Conservation (phyloP, 2,329 filamentous ascomycete genomes). For the Pseudocercospora fijiensis region DNA sequence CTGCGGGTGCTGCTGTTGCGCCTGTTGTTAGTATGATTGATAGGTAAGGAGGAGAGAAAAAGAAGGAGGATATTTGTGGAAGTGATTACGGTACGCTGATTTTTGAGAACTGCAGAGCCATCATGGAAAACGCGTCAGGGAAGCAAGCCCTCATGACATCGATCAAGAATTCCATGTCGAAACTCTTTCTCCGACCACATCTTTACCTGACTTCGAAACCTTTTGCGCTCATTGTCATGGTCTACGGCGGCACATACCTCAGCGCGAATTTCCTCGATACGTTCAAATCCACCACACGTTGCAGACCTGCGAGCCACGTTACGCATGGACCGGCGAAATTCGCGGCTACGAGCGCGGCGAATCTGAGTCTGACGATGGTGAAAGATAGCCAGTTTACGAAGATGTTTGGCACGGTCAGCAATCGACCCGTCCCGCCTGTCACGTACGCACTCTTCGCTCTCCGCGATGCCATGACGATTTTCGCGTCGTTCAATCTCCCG, state of each 20-base stretch:
- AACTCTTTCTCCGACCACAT: constrained; percentile 61
- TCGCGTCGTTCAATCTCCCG: constrained; percentile 88
- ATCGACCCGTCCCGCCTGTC: constrained; percentile 60
- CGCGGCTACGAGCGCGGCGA: constrained; percentile 73
- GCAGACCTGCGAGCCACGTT: constrained; percentile 59
- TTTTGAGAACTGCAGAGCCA: constrained; percentile 55
- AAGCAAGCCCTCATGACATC: constrained; percentile 60
- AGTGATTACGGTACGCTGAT: too few species aligned
- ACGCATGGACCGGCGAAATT: constrained; percentile 80
- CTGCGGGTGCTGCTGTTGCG: constrained; percentile 73
- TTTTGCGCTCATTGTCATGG: constrained; percentile 63
- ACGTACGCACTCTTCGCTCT: constrained; percentile 77
- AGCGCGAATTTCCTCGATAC: constrained; percentile 89
- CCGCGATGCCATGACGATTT: constrained; percentile 85
- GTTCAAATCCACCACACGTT: constrained; percentile 61
- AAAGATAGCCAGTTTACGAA: constrained; percentile 84
- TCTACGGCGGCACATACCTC: constrained; percentile 88
- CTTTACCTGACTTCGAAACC: constrained; percentile 63
- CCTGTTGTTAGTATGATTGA: constrained; percentile 87
- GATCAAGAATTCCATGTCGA: constrained; percentile 57
- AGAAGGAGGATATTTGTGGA: background rate
- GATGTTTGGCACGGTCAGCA: constrained; percentile 68
- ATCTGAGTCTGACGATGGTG: constrained; percentile 82
- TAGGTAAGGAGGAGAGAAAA: constrained; percentile 55
- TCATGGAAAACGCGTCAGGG: constrained; percentile 80